Percentiles rank a stretch among this genome's conserved stretches.
Conservation (phyloP, 306 rosid genomes). For the Vigna unguiculata region DNA sequence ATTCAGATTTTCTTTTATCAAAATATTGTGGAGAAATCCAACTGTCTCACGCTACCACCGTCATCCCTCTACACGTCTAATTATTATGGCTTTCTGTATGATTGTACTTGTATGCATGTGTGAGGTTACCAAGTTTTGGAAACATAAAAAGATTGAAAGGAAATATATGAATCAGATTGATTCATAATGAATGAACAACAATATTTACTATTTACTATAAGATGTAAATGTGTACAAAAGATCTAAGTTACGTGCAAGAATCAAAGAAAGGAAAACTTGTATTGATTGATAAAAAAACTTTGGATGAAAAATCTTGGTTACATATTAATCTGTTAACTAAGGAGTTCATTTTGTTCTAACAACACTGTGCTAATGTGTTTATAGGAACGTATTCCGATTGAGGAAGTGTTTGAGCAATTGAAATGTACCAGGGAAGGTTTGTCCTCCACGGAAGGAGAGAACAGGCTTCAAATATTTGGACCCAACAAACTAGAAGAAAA, state of each 20-base stretch:
- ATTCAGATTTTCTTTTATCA: neutral
- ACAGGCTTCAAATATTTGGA: conserved; percentile 87
- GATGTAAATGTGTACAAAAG: neutral
- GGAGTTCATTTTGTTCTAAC: conserved; percentile 18
- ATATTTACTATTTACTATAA: neutral
- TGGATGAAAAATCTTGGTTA: neutral
- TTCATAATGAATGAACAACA: neutral
- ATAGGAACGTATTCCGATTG: conserved; percentile 92
- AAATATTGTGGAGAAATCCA: neutral
- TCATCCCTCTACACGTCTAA: neutral
- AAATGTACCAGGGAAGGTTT: conserved; percentile 92
- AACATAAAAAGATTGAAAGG: neutral
- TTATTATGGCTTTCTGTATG: neutral
- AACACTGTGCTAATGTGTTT: conserved; percentile 45
- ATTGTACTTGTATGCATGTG: conserved; percentile 6
- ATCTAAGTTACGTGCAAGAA: neutral
- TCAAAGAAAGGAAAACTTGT: neutral
- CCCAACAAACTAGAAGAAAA: conserved; percentile 99
- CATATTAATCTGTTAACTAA: neutral
- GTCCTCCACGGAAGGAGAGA: conserved; percentile 68
- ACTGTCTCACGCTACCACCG: neutral
- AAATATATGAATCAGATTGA: neutral
- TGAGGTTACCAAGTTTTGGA: neutral
- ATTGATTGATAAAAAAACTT: neutral
- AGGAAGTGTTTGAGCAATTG: conserved; percentile 92